phyloP scores from a whole-genome alignment of 495 filamentous ascomycete species.

The Glarea lozoyensis region DNA sequence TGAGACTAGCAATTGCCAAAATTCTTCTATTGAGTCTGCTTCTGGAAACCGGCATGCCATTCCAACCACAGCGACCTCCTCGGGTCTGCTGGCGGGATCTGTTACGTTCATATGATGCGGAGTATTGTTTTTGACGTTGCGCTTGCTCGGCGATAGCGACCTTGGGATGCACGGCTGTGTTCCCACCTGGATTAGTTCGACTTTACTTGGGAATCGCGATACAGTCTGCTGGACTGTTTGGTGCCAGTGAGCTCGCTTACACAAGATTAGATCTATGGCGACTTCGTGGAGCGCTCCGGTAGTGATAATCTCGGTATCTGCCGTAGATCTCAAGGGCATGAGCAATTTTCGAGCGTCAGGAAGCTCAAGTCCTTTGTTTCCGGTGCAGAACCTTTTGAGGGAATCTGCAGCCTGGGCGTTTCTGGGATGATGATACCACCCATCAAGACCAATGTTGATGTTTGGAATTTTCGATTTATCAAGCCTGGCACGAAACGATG shows the following conservation, averaged over 20 bases:
- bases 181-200: too few species aligned
- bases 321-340: constrained; percentile 12
- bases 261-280: constrained; percentile 1
- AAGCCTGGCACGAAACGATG: not conserved
- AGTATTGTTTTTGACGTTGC: not conserved
- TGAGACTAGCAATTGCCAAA: constrained; percentile 29
- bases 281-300: constrained; percentile 3
- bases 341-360: constrained; percentile 3
- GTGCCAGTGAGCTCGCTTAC: constrained; percentile 11
- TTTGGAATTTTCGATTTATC: not conserved
- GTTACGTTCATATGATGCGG: constrained; percentile 13
- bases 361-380: not conserved
- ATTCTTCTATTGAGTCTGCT: constrained; percentile 30
- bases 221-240: too few species aligned
- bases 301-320: constrained; percentile 11
- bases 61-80: constrained; percentile 33
- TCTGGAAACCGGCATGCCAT: constrained; percentile 33
- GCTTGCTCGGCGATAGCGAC: constrained; percentile 5
- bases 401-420: not conserved
- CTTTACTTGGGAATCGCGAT: too few species aligned
- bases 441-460: not conserved
- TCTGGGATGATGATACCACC: constrained; percentile 4
- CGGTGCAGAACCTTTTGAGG: not conserved
- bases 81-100: not conserved
- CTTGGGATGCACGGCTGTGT: too few species aligned